Percentiles rank a stretch among this genome's conserved stretches.
Conservation (phyloP, 1,284 basidiomycete genomes). For the Rhodotorula sp. region DNA sequence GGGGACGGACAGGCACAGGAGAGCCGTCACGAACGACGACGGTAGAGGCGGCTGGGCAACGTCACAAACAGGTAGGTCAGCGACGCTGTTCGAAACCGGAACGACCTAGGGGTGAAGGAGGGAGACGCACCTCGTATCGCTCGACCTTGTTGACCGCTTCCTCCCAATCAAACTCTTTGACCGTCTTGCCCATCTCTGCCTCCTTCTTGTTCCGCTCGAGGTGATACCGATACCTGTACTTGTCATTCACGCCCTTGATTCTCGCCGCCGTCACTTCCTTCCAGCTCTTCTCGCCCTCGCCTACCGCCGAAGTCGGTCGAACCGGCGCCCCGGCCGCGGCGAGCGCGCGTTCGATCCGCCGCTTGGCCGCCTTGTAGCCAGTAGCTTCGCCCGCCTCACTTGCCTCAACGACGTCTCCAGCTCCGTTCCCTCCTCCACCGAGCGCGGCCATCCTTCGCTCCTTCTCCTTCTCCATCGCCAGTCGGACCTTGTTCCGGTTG, state of each 20-base stretch:
- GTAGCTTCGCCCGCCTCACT: conserved; percentile 9
- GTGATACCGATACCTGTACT: conserved; percentile 33
- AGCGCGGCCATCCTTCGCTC: conserved; percentile 16
- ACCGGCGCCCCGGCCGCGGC: conserved; percentile 11
- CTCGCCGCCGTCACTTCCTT: conserved; percentile 27
- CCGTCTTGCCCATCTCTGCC: conserved; percentile 26
- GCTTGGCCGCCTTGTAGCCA: conserved; percentile 23
- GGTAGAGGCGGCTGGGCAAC: conserved; percentile 29
- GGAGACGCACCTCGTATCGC: conserved; percentile 26
- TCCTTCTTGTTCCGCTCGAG: conserved; percentile 29
- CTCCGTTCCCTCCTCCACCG: background rate
- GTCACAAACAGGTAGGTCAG: too few relatives aligned
- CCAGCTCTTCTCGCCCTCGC: conserved; percentile 16
- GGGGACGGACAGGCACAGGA: conserved; percentile 38
- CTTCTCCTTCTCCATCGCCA: conserved; percentile 28
- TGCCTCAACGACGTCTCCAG: background rate
- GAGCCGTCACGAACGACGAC: conserved; percentile 35
- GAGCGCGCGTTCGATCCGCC: conserved; percentile 33
- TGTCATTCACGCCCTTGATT: conserved; percentile 37
- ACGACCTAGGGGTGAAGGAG: background rate
- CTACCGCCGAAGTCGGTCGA: background rate
- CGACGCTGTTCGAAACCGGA: too few relatives aligned
- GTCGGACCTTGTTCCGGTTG: conserved; percentile 20
- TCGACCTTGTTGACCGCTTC: conserved; percentile 24
- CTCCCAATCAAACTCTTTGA: conserved; percentile 20